Evolutionary conservation across 106 monocot genomes (phyloP), one percentile per base, ranked within the genome.

Genomic region (Phalaenopsis aphrodite): DNA sequence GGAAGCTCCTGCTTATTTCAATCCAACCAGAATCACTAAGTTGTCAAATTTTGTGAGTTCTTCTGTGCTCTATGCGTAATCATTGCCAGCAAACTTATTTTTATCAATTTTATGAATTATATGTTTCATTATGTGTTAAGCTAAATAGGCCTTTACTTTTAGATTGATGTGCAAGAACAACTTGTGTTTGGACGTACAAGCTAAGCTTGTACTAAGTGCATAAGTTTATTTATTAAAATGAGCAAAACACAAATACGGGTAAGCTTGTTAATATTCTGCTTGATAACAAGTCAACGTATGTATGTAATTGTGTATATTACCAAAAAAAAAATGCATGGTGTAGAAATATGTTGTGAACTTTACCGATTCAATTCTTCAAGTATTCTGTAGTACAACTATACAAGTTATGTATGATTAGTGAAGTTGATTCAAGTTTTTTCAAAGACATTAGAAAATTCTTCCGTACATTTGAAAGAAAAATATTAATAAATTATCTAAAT

Each of bases 1-100:
- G 41, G 86, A 91, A 81, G 91, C 88, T 73, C 91, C 91, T 37
- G 66, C 49, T 58, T 41, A 77, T 79, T 88, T 91, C 83, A 91
- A 69, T 37, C 88, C 88, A 42, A 88, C 82, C 81, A 86, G 61
- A 46, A 88, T 91, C 41, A 84, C 84, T 6, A 77, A 84, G 55
- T 66, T 77, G 17, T 88, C 88, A n/a, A 77, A 17, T 17, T 77
- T 77, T 68, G 61, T 82, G 36, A 75, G 81, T 74, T 79, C 76
- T 49, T 69, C 43, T 42, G 1, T 72, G 74, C 12, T 74, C 42
- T 74, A 19, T 74, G 15, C 3, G n/a, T 42, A 45, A 19, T 74
- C 38, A 69, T 69, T n/a, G 7, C 1, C 38, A 38, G 12, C 69
- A 69, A 69, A 69, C 38, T 3, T 69, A 21, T 61, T 61, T 61